Evolutionary conservation across 1,139 yeast species (phyloP).

Genomic region (Groenewaldozyma sp.): DNA sequence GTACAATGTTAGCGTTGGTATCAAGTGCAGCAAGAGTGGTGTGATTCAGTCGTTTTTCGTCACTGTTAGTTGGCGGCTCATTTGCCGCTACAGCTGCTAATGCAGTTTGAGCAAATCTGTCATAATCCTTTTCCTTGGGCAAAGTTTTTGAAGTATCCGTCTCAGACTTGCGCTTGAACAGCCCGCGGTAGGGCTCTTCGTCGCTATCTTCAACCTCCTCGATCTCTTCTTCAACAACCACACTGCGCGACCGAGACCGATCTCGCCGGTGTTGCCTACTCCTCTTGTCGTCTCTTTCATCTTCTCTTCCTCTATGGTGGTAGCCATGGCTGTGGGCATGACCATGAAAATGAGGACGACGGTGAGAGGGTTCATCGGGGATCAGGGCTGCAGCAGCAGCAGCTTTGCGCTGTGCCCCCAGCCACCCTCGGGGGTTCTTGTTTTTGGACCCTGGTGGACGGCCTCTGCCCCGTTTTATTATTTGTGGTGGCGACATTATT

Average conservation of each 20-base stretch:
- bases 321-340: no score
- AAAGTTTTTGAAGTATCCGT: slow-evolving; percentile 54
- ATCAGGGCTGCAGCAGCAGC: no score
- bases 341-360: no score
- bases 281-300: slow-evolving; percentile 5
- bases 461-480: no score
- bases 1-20: slow-evolving; percentile 33
- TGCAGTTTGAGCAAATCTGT: slow-evolving; percentile 36
- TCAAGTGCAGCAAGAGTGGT: slow-evolving; percentile 6
- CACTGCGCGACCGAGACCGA: not conserved
- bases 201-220: slow-evolving; percentile 20
- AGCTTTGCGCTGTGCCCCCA: no score
- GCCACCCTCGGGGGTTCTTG: no score
- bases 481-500: no score
- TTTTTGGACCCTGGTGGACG: no score
- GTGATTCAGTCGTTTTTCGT: slow-evolving; percentile 3
- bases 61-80: not conserved
- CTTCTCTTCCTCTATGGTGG: no score
- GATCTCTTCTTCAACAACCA: slow-evolving; percentile 10
- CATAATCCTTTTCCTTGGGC: slow-evolving; percentile 47
- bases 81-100: not conserved
- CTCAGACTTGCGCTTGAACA: slow-evolving; percentile 45
- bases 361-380: no score
- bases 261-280: slow-evolving; percentile 1
- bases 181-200: slow-evolving; percentile 52